These are phyloP conservation scores for Pseudevernia furfuracea DNA, from an alignment of 495 filamentous ascomycete genomes.

Conservation along the genomic window DNA sequence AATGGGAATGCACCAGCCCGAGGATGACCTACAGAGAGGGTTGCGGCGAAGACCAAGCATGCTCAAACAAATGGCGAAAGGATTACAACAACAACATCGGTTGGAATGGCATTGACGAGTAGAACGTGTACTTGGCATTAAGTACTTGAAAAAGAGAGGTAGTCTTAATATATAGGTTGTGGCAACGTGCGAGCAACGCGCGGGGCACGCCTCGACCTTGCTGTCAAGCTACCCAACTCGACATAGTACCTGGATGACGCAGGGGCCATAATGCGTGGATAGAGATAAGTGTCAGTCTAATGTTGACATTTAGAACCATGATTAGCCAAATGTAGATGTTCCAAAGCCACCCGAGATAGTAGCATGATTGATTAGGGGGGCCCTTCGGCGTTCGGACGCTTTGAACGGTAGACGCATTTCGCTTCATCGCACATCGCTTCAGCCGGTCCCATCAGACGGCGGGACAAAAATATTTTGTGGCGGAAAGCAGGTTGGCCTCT, in stretches of 20 bases:
- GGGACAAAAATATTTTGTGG: not conserved
- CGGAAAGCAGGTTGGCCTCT: not conserved
- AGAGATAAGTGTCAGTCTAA: not conserved
- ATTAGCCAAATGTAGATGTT: not conserved
- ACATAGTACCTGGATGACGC: not conserved
- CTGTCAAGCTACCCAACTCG: not conserved
- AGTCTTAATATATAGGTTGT: not conserved
- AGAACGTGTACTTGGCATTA: conserved; percentile 9
- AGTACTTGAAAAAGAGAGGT: not conserved
- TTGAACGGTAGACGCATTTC: not conserved
- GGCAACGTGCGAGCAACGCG: not conserved
- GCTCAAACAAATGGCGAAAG: conserved; percentile 13
- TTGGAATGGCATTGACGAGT: conserved; percentile 1
- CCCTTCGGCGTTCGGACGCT: too few species aligned
- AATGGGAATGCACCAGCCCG: too few species aligned
- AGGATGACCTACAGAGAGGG: conserved; percentile 9
- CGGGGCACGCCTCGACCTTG: not conserved
- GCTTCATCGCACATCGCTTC: not conserved
- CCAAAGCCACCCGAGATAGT: not conserved
- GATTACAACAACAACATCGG: conserved; percentile 17
- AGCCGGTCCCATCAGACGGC: not conserved
- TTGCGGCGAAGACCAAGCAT: conserved; percentile 14
- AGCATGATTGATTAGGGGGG: not conserved
- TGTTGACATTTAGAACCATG: not conserved
- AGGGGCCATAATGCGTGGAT: not conserved